Evolutionary conservation across 2,329 filamentous ascomycete species (phyloP).

Genomic region (Claviceps humidiphila): DNA sequence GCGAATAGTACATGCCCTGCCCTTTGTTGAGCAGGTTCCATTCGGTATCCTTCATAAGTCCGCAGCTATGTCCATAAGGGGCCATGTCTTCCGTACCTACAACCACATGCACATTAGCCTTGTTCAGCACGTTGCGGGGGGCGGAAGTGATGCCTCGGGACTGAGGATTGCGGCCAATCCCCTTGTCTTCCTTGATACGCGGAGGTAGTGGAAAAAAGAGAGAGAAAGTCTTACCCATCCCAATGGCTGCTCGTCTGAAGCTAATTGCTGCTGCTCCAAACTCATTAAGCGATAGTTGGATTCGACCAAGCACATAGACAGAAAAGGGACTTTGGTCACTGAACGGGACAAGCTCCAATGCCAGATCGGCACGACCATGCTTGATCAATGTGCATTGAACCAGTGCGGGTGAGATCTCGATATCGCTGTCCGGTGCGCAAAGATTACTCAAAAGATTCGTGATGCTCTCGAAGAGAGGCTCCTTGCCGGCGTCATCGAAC

Average conservation of each 20-base stretch:
- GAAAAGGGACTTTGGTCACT: constrained; percentile 45
- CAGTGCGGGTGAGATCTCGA: constrained; percentile 47
- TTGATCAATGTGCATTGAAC: constrained; percentile 51
- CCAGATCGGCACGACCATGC: constrained; percentile 45
- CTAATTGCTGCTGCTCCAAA: constrained; percentile 57
- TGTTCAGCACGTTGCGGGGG: neutral
- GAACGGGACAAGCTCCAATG: constrained; percentile 43
- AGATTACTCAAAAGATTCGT: constrained; percentile 55
- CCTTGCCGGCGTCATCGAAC: constrained; percentile 35
- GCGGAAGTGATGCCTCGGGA: neutral
- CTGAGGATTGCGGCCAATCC: too few relatives aligned
- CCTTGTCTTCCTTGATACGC: too few relatives aligned
- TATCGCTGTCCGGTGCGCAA: constrained; percentile 51
- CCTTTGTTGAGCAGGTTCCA: constrained; percentile 58
- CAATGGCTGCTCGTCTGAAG: constrained; percentile 74
- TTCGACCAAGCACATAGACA: constrained; percentile 74
- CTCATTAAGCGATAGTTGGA: constrained; percentile 62
- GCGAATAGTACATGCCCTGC: constrained; percentile 71
- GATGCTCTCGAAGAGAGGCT: constrained; percentile 43
- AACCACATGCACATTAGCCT: neutral
- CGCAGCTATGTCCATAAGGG: constrained; percentile 41
- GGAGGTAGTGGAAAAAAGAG: neutral
- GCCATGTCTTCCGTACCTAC: constrained; percentile 33
- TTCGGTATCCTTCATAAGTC: constrained; percentile 64
- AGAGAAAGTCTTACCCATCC: constrained; percentile 51